These are phyloP conservation scores for Onygenales sp. DNA, from an alignment of 2,329 filamentous ascomycete species.

Conservation along the genomic window DNA sequence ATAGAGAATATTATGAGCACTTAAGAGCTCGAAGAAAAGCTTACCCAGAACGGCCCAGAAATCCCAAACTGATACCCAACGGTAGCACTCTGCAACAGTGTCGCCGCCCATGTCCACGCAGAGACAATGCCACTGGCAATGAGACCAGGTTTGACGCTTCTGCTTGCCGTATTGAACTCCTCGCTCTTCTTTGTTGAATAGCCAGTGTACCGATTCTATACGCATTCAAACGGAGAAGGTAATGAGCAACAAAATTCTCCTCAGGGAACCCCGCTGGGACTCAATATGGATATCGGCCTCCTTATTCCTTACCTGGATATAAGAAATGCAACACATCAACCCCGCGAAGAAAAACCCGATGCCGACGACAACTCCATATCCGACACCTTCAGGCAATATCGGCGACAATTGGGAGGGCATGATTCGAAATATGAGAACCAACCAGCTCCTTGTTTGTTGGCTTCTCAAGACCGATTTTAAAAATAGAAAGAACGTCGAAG, in stretches of 20 bases:
- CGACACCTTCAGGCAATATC: constrained; percentile 26
- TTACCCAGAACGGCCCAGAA: constrained; percentile 50
- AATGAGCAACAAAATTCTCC: constrained; percentile 9
- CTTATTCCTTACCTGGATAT: constrained; percentile 51
- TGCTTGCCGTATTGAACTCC: constrained; percentile 82
- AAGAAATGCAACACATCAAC: constrained; percentile 65
- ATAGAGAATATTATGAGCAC: too few relatives aligned
- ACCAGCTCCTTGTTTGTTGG: too few relatives aligned
- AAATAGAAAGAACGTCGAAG: too few relatives aligned
- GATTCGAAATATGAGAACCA: too few relatives aligned
- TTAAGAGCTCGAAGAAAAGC: too few relatives aligned
- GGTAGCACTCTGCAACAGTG: constrained; percentile 66
- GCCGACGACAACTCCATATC: constrained; percentile 70
- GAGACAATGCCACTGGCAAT: constrained; percentile 86
- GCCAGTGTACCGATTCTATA: constrained; percentile 27
- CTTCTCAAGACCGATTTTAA: too few relatives aligned
- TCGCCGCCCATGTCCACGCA: constrained; percentile 89
- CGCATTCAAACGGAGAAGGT: constrained; percentile 34
- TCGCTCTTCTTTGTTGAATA: constrained; percentile 75
- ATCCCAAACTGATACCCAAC: constrained; percentile 73
- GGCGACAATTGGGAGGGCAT: too few relatives aligned
- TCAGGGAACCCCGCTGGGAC: too few relatives aligned
- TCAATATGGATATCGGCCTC: too few relatives aligned
- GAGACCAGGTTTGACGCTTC: constrained; percentile 80
- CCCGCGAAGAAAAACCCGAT: constrained; percentile 65